Base-by-base conservation (phyloP, 768 basidiomycete genomes). In the Serendipita indica region DNA sequence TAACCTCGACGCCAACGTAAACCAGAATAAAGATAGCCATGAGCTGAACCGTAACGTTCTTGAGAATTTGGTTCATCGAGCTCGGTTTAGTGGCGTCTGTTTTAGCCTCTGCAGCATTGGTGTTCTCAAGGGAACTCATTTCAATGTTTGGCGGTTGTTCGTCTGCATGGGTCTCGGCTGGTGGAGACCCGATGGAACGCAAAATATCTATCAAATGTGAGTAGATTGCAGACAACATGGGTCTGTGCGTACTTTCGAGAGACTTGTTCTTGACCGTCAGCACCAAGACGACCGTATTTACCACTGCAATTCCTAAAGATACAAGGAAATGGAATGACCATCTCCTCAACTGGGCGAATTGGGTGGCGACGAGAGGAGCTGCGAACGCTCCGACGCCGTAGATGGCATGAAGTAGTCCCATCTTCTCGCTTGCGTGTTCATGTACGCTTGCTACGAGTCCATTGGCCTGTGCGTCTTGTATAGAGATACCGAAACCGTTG, bases 281-380 rank as follows among this genome's bases (percentile, higher is more conserved):
- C 20, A 54, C 20, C 16, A 91, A 68, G 2, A 80, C 57, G 12
- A 75, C 35, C 0, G 76, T 72, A 62, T 86, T 89, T 39, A 72
- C 62, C 14, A 80, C 58, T 0, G 85, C 80, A n/a, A 92, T 62
- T 1, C 79, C 83, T 0, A 90, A 69, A 0, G 86, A 87, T 0
- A 72, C 72, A 6, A 90, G 73, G 65, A 82, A 92, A 67, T 90
- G 84, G 67, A 85, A 83, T 0, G 82, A 85, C 89, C 89, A 91
- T 33, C 71, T 75, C 3, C 41, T 60, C 35, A 69, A 45, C 52
- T 46, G 32, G 18, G 43, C 30, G 35, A 60, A 60, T 18, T 33
- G 46, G 10, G 59, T 60, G 3, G 59, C 43, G 0, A 39, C 28
- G 13, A 60, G 20, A 12, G 59, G 59, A 10, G 59, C 43, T 12